Evolutionary conservation across 306 rosid species (phyloP), one percentile per base, ranked within the genome.

Genomic region (Benincasa hispida): DNA sequence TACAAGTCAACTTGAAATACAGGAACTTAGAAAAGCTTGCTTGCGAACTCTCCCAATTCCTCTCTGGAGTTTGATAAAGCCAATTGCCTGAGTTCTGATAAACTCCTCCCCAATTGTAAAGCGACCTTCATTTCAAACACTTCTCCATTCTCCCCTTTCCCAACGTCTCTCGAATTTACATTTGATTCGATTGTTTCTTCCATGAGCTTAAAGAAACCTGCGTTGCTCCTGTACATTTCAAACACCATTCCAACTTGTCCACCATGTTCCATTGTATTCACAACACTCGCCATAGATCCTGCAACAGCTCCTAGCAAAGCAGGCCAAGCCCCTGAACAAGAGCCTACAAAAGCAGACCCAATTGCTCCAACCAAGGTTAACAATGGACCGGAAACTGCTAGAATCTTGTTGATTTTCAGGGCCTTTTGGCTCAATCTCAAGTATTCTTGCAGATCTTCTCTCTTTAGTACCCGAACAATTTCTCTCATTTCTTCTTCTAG

Each of bases 191-290:
- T 86, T 1, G 59, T 80, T 85, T 87, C 95, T 66, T 88, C 86
- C 87, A 89, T 83, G 72, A 88, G 89, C 89, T 85, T 87, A 56
- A 93, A 89, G 55, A 83, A 85, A 9, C 97, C 98, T 67, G 69
- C 80, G 53, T 62, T 69, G 62, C 66, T 77, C 30, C 91, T 86
- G 35, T 89, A 89, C 90, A 88, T 78, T 77, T 93, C 97, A 76
- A 89, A 86, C 80, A 91, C 89, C 98, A 91, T 93, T 61, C 97
- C 97, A 7, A 85, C 87, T 88, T 93, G 97, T 11, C 92, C 92
- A 19, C 97, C 98, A 80, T 91, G 98, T 77, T 91, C 88, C 35
- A 93, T 5, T 8, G 89, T 75, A 77, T 88, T 93, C 74, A 87
- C 97, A 27, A 86, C 81, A 76, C 85, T 80, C 0, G 96, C 93